Base-by-base conservation (phyloP, 768 basidiomycete species). In the Suillus alpinus region DNA sequence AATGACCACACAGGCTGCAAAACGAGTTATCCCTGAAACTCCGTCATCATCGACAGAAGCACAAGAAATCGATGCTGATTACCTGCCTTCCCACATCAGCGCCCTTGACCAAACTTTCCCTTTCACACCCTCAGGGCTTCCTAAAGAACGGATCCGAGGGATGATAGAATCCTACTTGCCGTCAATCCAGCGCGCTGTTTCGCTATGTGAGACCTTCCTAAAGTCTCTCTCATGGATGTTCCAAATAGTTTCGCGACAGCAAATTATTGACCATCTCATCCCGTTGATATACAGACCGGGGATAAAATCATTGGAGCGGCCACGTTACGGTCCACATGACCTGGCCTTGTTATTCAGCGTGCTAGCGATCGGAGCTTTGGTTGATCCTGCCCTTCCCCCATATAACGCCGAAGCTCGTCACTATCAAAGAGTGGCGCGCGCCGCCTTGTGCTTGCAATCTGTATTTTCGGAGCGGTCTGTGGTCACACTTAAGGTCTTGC, bases 171-270 rank as follows among this genome's bases (percentile, higher is more conserved):
- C 74, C 1, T 80, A 78, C 63, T 73, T 84, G 12, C 83, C 83
- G 2, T 67, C 79, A 3, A 63, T 78, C 7, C 71, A 77, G 51
- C 76, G 77, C 37, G 78, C 81, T 16, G 75, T 76, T 18, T 58
- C 66, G 6, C 67, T 83, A 37, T 81, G 79, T 64, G 78, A 83
- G 44, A 80, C 75, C 1, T 82, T 82, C 62, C 62, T 81, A 26
- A 77, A 82, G 60, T 77, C 81, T 60, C 69, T 80, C 39, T 79
- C 81, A 16, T 83, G 81, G 81, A 80, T 81, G 77, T 79, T 80
- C 63, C 75, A 74, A 56, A 77, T 82, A 59, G 78, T 83, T 29
- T 78, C 80, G 52, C 78, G 80, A 10, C 76, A 76, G 50, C 74
- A 79, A 50, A 63, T 83, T 51, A 68, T 82, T 3, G 74, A 75